Conservation (phyloP, 805 yeast species). For the Debaryomyces tyrocola region DNA sequence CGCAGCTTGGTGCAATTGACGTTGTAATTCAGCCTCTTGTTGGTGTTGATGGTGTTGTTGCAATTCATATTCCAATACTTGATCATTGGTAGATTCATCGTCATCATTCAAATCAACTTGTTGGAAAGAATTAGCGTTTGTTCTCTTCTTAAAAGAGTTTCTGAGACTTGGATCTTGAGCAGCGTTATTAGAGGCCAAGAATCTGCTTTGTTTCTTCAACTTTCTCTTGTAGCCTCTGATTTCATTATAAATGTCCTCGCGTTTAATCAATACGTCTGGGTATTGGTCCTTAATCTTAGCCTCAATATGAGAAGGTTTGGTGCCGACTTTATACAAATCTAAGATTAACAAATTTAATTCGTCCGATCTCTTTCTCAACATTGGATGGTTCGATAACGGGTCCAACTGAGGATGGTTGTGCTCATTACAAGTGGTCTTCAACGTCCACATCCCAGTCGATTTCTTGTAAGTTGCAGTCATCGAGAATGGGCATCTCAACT, state of each 20-base stretch:
- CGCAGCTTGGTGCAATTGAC: conserved; percentile 23
- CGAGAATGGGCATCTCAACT: conserved; percentile 57
- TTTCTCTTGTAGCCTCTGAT: conserved; percentile 56
- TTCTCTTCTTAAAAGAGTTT: conserved; percentile 17
- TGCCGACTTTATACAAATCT: conserved; percentile 53
- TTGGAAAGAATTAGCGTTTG: conserved; percentile 25
- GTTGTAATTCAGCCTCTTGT: conserved; percentile 22
- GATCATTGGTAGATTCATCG: conserved; percentile 16
- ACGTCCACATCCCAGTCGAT: conserved; percentile 50
- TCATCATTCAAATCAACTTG: conserved; percentile 20
- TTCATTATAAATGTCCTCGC: conserved; percentile 60
- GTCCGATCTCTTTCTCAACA: conserved; percentile 54
- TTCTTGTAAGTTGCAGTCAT: conserved; percentile 58
- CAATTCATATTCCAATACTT: conserved; percentile 14
- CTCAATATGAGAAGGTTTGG: conserved; percentile 56
- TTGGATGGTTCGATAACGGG: conserved; percentile 55
- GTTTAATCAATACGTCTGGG: conserved; percentile 53
- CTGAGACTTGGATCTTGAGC: conserved; percentile 17
- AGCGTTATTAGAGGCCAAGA: conserved; percentile 10
- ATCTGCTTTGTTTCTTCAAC: conserved; percentile 41
- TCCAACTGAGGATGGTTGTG: conserved; percentile 61
- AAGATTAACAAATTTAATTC: conserved; percentile 52
- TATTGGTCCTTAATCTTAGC: conserved; percentile 50
- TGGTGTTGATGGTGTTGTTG: conserved; percentile 21
- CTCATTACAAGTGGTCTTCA: conserved; percentile 54